Conservation (phyloP, 345 rosid genomes). For the Salix viminalis region DNA sequence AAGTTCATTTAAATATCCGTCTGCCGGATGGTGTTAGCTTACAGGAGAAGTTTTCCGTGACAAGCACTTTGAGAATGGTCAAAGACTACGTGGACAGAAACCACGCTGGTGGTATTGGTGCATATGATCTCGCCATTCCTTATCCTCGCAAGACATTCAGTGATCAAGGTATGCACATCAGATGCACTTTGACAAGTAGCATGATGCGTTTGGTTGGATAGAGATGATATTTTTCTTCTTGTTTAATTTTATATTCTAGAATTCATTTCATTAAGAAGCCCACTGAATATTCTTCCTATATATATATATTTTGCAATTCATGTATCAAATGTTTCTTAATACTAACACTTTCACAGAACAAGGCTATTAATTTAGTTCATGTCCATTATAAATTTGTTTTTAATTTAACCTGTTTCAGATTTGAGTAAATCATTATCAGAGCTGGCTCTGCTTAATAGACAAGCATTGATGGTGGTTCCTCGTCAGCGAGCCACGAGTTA, state of each 20-base stretch:
- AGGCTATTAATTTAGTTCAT: too few relatives aligned
- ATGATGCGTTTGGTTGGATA: too few relatives aligned
- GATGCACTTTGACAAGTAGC: neutral
- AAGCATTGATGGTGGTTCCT: conserved; percentile 77
- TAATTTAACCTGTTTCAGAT: conserved; percentile 42
- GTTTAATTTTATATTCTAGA: too few relatives aligned
- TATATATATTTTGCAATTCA: too few relatives aligned
- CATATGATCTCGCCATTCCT: conserved; percentile 78
- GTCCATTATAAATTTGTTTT: neutral
- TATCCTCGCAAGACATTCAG: conserved; percentile 78
- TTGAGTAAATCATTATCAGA: conserved; percentile 59
- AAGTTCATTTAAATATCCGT: conserved; percentile 67
- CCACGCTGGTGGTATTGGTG: conserved; percentile 36
- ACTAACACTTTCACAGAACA: too few relatives aligned
- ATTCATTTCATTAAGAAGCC: too few relatives aligned
- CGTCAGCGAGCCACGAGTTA: conserved; percentile 36
- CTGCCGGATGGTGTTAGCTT: conserved; percentile 61
- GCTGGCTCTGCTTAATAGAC: conserved; percentile 68
- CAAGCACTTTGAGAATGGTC: conserved; percentile 51
- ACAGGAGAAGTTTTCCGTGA: conserved; percentile 61
- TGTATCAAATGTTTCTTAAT: too few relatives aligned
- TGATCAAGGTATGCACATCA: conserved; percentile 58
- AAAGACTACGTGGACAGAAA: conserved; percentile 70
- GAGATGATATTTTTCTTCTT: too few relatives aligned
- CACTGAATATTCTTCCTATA: too few relatives aligned